Evolutionary conservation across 768 basidiomycete species (phyloP), one percentile per base, ranked within the genome.

Genomic region (Leccinum imitatum): DNA sequence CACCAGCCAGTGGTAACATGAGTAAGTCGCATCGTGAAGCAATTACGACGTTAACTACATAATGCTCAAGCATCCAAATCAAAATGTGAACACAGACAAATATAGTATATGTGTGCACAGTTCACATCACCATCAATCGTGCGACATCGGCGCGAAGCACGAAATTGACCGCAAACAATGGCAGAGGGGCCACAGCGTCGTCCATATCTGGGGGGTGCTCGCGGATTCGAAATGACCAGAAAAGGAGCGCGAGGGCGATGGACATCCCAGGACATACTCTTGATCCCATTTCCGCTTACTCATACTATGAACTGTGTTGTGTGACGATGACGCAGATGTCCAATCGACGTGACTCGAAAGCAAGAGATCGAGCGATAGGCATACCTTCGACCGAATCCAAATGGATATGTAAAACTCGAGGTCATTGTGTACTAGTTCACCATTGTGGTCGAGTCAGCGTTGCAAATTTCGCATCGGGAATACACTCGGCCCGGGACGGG

Each of bases 401-500:
- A 87, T 3, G 78, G 60, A 61, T 77, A 31, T 10, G 30, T 31
- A 86, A 8, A 73, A 73, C 54, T 76, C 77, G 2, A 84, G 59
- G 56, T 84, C 82, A 2, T 80, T 77, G 30, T 77, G 75, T 0
- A 87, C 25, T 25, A 25, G 48, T 31, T 71, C 75, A 2, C 81
- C 82, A 2, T 81, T 69, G 17, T 55, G 14, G 31, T 69, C 61
- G 14, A 86, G 56, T 85, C 86, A 88, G 19, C 86, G 74, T 61
- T 81, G 78, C 70, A 63, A 87, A 87, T 8, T 37, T 63, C 53
- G 86, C 84, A 53, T 87, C 78, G 0, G 82, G 81, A 85, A 87
- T 14, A 77, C 74, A 31, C 30, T 31, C 30, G 30, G 30, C 30
- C 30, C 30, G 30, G 9, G 8, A 65, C 65, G 0, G 85, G 85